Evolutionary conservation across 805 yeast genomes (phyloP).

Genomic region (Yarrowia hollandica): DNA sequence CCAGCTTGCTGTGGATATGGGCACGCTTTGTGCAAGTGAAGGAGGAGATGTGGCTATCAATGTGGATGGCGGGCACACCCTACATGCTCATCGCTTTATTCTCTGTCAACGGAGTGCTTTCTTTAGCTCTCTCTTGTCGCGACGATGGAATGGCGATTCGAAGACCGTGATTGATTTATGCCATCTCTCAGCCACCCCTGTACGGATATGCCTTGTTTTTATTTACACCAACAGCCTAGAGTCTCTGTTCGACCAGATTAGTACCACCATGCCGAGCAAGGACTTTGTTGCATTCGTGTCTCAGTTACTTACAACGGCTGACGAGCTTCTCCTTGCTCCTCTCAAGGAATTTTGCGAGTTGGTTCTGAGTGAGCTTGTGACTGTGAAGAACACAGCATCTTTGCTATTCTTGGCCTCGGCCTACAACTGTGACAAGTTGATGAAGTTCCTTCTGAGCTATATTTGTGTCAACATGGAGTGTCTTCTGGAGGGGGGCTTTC

Average conservation of each 20-base stretch:
- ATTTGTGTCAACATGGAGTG: conserved; percentile 64
- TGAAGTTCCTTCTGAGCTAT: conserved; percentile 65
- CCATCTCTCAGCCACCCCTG: conserved; percentile 47
- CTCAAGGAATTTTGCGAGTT: conserved; percentile 63
- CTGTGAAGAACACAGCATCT: conserved; percentile 58
- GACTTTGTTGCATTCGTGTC: conserved; percentile 56
- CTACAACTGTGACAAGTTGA: conserved; percentile 54
- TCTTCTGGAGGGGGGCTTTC: conserved; percentile 47
- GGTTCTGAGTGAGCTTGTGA: conserved; percentile 31
- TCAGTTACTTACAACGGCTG: conserved; percentile 60
- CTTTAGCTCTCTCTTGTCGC: conserved; percentile 59
- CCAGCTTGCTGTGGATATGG: background rate
- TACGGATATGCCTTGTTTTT: conserved; percentile 56
- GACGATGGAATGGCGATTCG: conserved; percentile 50
- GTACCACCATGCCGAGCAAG: conserved; percentile 34
- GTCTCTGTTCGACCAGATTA: conserved; percentile 40
- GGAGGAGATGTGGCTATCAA: background rate
- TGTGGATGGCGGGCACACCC: background rate
- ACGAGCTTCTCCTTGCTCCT: conserved; percentile 60
- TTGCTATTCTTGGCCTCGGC: conserved; percentile 56
- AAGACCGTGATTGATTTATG: conserved; percentile 43
- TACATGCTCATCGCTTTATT: conserved; percentile 49
- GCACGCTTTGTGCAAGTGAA: background rate
- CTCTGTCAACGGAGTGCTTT: conserved; percentile 57
- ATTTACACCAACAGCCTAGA: conserved; percentile 48